Base-by-base conservation (phyloP, 108 stramenopile species). In the Ochromonas danica region DNA sequence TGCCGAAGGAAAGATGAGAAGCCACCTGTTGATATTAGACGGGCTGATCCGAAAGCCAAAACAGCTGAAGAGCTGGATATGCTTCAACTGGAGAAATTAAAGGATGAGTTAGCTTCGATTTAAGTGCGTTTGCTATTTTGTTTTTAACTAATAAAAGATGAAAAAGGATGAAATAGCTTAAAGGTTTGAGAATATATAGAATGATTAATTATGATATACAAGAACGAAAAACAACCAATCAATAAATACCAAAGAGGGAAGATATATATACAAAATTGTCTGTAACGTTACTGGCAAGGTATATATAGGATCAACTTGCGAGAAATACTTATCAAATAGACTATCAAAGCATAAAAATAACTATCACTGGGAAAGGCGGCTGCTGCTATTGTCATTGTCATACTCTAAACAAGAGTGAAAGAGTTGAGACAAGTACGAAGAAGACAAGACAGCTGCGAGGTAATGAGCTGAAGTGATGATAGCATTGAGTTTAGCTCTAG, bases 381-480 rank as follows among this genome's bases (percentile, higher is more conserved):
- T n/a, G n/a, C n/a, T n/a, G n/a, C n/a, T n/a, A n/a, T n/a, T n/a
- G n/a, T n/a, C n/a, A n/a, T n/a, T n/a, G n/a, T n/a, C n/a, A n/a
- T n/a, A n/a, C n/a, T n/a, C n/a, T n/a, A n/a, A n/a, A n/a, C n/a
- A n/a, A n/a, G n/a, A n/a, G n/a, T n/a, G n/a, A n/a, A n/a, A n/a
- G n/a, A n/a, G n/a, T n/a, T n/a, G n/a, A n/a, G n/a, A n/a, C n/a
- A n/a, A n/a, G n/a, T n/a, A n/a, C n/a, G n/a, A n/a, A n/a, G n/a
- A n/a, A n/a, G n/a, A n/a, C n/a, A n/a, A n/a, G n/a, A n/a, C n/a
- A n/a, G 28, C 60, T 75, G 72, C 61, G 61, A 78, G 41, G 81
- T 81, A 87, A 62, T 87, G 82, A 33, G 82, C 40, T n/a, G 82
- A 61, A 0, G 87, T 84, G 1, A 84, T 85, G 3, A 85, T 22